These are phyloP conservation scores for Selenicereus undatus DNA, from an alignment of 148 eudicot genomes.

Conservation along the genomic window DNA sequence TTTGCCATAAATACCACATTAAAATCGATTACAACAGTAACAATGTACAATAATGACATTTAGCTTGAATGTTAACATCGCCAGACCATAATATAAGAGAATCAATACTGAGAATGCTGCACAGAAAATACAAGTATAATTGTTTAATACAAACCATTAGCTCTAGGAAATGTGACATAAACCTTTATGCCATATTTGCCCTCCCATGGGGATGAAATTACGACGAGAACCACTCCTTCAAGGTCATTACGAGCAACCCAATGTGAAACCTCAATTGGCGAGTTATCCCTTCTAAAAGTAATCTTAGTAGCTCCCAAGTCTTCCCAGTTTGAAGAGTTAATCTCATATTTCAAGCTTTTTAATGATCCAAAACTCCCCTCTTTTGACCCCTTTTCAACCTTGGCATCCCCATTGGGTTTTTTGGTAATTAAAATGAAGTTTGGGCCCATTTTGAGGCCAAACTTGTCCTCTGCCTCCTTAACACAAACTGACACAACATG, in stretches of 20 bases:
- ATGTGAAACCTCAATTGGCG: constrained; percentile 28
- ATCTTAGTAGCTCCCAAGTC: constrained; percentile 31
- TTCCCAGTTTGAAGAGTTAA: constrained; percentile 25
- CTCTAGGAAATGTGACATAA: constrained; percentile 17
- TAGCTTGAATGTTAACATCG: too few relatives aligned
- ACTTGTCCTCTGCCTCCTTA: constrained; percentile 29
- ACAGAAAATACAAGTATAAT: background rate
- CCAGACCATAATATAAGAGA: too few relatives aligned
- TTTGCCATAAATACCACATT: background rate
- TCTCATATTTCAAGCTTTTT: constrained; percentile 13
- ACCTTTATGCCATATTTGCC: constrained; percentile 17
- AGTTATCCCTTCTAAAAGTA: constrained; percentile 25
- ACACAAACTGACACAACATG: constrained; percentile 32
- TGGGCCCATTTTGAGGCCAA: constrained; percentile 24
- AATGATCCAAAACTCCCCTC: constrained; percentile 8
- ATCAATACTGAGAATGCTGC: background rate
- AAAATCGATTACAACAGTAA: background rate
- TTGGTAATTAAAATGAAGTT: constrained; percentile 22
- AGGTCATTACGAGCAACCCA: constrained; percentile 36
- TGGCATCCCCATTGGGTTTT: constrained; percentile 18
- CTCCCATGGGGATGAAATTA: constrained; percentile 22
- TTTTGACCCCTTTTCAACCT: constrained; percentile 20
- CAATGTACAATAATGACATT: background rate
- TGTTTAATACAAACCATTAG: too few relatives aligned
- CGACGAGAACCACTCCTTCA: constrained; percentile 36